phyloP scores from a whole-genome alignment of 768 basidiomycete species.

The Rhizopogon vinicolor region DNA sequence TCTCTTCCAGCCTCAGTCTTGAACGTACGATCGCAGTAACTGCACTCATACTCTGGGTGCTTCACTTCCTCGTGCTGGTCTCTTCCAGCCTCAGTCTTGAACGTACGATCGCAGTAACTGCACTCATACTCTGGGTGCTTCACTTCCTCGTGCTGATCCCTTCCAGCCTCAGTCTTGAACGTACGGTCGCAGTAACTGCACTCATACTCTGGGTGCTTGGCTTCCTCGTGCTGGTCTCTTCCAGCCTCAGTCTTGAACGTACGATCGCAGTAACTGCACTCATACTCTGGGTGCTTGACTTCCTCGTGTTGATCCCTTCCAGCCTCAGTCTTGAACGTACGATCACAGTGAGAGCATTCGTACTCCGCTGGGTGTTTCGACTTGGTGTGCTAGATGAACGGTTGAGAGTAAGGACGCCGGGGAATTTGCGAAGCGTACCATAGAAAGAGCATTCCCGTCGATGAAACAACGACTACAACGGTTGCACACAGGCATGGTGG shows the following conservation, averaged over 20 bases:
- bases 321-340: not conserved
- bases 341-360: conserved; percentile 13
- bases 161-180: conserved; percentile 4
- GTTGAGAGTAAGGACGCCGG: not conserved
- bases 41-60: conserved; percentile 3
- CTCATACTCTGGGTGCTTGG: not conserved
- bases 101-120: conserved; percentile 7
- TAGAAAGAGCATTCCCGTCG: conserved; percentile 2
- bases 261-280: no score
- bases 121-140: conserved; percentile 4
- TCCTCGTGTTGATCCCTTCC: conserved; percentile 1
- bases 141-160: conserved; percentile 7
- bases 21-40: no score
- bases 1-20: not conserved
- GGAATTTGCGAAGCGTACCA: conserved; percentile 7
- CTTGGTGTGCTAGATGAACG: not conserved
- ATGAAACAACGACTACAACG: conserved; percentile 15
- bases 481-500: conserved; percentile 15
- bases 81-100: conserved; percentile 4
- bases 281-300: not conserved
- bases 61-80: conserved; percentile 6
- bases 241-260: no score
- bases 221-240: conserved; percentile 7
- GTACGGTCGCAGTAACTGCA: conserved; percentile 12
- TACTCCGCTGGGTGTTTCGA: not conserved